A percentile compares a stretch with the other conserved stretches of the same genome.
Evolutionary conservation across 2,329 filamentous ascomycete species (phyloP).

Genomic region (Triangularia setosa): DNA sequence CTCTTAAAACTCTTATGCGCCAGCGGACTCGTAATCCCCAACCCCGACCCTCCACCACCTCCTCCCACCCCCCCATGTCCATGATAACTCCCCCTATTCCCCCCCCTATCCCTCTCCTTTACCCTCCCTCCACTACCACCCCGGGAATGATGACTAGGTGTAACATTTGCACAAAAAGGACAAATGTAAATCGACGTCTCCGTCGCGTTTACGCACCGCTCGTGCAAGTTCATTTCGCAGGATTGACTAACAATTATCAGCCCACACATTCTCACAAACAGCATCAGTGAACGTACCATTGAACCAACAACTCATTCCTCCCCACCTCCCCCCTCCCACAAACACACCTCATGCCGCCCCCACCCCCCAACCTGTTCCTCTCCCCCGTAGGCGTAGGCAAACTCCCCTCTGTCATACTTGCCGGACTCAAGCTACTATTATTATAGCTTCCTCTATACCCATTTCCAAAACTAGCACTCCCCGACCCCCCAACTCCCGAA

Average conservation of each 20-base stretch:
- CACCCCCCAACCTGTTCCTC: constrained; percentile 36
- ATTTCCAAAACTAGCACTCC: constrained; percentile 24
- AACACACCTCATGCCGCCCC: constrained; percentile 52
- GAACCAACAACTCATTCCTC: constrained; percentile 54
- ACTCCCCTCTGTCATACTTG: constrained; percentile 47
- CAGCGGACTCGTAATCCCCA: not conserved
- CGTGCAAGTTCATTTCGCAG: constrained; percentile 63
- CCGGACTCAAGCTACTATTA: constrained; percentile 43
- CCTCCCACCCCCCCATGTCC: not conserved
- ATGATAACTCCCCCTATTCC: not conserved
- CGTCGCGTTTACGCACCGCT: constrained; percentile 58
- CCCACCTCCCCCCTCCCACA: constrained; percentile 46
- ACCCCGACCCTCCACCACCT: not conserved
- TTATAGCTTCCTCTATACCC: constrained; percentile 11
- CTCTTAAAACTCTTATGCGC: not conserved
- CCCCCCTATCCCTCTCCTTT: not conserved
- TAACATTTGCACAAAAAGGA: constrained; percentile 50
- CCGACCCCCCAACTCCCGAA: constrained; percentile 27
- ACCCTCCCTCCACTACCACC: not conserved
- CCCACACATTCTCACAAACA: constrained; percentile 9
- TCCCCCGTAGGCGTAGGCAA: constrained; percentile 43
- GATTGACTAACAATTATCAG: constrained; percentile 46
- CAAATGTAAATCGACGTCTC: constrained; percentile 59
- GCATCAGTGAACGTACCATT: constrained; percentile 50
- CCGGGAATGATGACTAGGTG: not conserved